A percentile compares a stretch with the other conserved stretches of the same genome.
These are phyloP conservation scores for Sclerotinia borealis DNA, from an alignment of 2,329 filamentous ascomycete genomes.

Conservation along the genomic window DNA sequence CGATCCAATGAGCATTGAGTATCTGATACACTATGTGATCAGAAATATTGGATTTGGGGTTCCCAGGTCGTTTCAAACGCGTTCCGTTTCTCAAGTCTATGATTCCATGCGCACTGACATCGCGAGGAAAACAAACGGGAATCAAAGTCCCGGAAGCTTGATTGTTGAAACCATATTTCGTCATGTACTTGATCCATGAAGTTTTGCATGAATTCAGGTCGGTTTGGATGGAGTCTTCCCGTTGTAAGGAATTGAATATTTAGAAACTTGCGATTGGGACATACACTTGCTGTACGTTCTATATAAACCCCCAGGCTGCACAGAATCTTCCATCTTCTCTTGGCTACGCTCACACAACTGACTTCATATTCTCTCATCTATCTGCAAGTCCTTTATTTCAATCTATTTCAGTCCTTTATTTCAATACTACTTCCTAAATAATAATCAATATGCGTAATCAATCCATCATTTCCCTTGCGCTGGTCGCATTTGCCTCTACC, in stretches of 20 bases:
- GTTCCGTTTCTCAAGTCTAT: background rate
- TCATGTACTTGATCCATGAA: background rate
- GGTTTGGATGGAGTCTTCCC: background rate
- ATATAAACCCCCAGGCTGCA: background rate
- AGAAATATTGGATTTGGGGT: background rate
- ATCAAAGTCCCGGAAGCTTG: background rate
- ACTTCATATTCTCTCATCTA: background rate
- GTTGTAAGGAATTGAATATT: background rate
- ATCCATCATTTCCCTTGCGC: conserved; percentile 8
- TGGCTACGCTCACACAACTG: background rate
- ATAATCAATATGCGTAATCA: conserved; percentile 8
- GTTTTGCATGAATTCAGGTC: background rate
- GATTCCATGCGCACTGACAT: background rate
- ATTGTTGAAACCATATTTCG: background rate
- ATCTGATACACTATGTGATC: background rate
- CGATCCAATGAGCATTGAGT: background rate
- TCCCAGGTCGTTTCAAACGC: background rate
- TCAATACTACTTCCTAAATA: background rate
- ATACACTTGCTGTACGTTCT: background rate
- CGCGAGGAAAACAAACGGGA: background rate
- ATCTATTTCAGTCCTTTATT: background rate
- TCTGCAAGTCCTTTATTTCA: background rate
- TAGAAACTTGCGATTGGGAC: background rate
- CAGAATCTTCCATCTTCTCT: background rate
- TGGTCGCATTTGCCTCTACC: conserved; percentile 11